Conservation (phyloP, 495 filamentous ascomycete genomes). For the Parachaetomium inaequale region DNA sequence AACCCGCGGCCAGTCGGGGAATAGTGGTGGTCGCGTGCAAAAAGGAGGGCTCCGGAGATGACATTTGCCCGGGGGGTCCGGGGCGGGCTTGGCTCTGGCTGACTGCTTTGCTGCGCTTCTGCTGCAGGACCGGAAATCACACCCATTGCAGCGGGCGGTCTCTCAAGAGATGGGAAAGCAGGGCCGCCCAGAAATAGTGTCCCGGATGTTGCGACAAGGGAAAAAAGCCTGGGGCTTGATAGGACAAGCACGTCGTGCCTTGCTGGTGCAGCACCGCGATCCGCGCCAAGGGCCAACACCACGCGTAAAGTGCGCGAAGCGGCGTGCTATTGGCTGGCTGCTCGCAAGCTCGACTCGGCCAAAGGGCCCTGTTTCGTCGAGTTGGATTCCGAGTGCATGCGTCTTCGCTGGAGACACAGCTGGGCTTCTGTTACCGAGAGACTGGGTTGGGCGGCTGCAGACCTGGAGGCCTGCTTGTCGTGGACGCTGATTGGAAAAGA, state of each 20-base stretch:
- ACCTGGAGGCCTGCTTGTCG: slow-evolving; percentile 6
- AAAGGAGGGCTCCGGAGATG: neutral
- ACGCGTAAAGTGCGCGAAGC: slow-evolving; percentile 19
- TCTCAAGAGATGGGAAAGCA: neutral
- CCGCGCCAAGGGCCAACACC: neutral
- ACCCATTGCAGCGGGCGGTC: slow-evolving; percentile 3
- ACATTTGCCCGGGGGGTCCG: neutral
- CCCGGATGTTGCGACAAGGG: slow-evolving; percentile 2
- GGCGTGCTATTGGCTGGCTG: slow-evolving; percentile 7
- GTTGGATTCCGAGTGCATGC: neutral
- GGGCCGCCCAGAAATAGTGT: slow-evolving; percentile 6
- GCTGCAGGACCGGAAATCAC: slow-evolving; percentile 12
- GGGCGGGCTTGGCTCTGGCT: neutral
- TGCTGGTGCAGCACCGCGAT: slow-evolving; percentile 8
- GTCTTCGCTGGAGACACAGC: neutral
- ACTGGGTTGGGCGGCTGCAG: slow-evolving; percentile 16
- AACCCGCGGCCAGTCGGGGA: neutral
- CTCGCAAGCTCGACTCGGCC: neutral
- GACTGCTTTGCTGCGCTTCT: neutral
- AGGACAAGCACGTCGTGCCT: slow-evolving; percentile 4
- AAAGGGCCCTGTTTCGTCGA: neutral
- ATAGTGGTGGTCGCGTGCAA: neutral
- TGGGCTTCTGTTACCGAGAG: slow-evolving; percentile 6
- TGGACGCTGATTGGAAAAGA: slow-evolving; percentile 11
- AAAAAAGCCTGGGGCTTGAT: neutral